Percentiles rank a stretch among this genome's conserved stretches.
Conservation (phyloP, 2,329 filamentous ascomycete genomes). For the Bipolaris cookei region DNA sequence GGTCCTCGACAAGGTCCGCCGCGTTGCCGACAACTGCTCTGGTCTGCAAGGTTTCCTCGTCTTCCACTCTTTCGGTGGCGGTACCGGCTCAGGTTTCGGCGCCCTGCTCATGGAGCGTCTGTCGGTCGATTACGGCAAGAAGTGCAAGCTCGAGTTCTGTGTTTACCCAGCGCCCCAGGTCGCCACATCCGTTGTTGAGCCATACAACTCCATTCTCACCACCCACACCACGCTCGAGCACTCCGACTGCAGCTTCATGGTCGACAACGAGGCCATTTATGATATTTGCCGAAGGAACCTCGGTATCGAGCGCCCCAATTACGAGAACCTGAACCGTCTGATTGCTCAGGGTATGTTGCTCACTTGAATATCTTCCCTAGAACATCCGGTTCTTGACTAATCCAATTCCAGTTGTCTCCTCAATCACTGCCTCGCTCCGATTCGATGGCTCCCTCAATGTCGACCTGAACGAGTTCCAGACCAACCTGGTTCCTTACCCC, state of each 20-base stretch:
- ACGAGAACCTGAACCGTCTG: constrained; percentile 97
- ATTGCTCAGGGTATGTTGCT: constrained; percentile 82
- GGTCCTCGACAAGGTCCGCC: constrained; percentile 96
- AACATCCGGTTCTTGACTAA: constrained; percentile 1
- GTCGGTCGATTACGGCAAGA: constrained; percentile 99
- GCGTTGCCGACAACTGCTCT: constrained; percentile 93
- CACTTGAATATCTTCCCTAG: not conserved
- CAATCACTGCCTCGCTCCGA: constrained; percentile 96
- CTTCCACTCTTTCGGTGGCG: constrained; percentile 99
- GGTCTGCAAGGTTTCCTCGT: constrained; percentile 99
- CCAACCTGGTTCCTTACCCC: constrained; percentile 97
- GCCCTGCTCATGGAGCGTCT: constrained; percentile 98
- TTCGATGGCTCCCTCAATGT: constrained; percentile 99
- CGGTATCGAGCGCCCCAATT: constrained; percentile 95
- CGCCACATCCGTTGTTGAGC: constrained; percentile 96
- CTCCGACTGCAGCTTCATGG: constrained; percentile 99
- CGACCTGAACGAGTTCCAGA: constrained; percentile 99
- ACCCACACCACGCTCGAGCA: constrained; percentile 99
- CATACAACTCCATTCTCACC: constrained; percentile 99
- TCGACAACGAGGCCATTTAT: constrained; percentile 99
- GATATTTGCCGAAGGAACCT: constrained; percentile 99
- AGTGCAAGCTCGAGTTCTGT: constrained; percentile 99
- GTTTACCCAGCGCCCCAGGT: constrained; percentile 98
- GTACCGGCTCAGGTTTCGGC: constrained; percentile 98
- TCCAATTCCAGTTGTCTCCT: constrained; percentile 77